Conservation (phyloP, 345 rosid species). For the Acer negundo region DNA sequence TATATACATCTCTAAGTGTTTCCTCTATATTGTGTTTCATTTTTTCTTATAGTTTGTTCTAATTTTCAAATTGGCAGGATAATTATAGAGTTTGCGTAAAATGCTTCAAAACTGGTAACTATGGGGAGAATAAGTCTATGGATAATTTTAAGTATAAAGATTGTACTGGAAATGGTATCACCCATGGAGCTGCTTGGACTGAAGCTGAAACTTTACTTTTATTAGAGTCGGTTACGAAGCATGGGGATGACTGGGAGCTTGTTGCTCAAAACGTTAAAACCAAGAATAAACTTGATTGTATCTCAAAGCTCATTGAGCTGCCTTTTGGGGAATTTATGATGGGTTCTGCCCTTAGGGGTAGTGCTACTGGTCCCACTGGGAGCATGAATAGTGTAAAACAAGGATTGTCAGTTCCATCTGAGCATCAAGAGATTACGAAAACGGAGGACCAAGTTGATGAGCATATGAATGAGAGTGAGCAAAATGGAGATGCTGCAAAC, state of each 20-base stretch:
- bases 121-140: constrained; percentile 58
- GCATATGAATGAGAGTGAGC: constrained; percentile 30
- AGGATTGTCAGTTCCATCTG: constrained; percentile 35
- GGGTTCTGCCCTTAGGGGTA: constrained; percentile 43
- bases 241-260: constrained; percentile 94
- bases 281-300: constrained; percentile 78
- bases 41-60: not conserved
- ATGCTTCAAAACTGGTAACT: constrained; percentile 61
- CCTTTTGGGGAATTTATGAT: constrained; percentile 79
- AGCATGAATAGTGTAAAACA: constrained; percentile 26
- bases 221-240: constrained; percentile 75
- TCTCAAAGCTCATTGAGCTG: constrained; percentile 80
- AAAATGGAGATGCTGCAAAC: constrained; percentile 43
- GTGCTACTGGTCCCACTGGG: constrained; percentile 24
- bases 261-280: constrained; percentile 74
- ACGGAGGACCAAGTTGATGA: constrained; percentile 36
- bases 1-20: not conserved
- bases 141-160: constrained; percentile 63
- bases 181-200: constrained; percentile 62
- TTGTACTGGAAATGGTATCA: constrained; percentile 12
- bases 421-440: constrained; percentile 31
- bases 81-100: constrained; percentile 49
- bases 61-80: constrained; percentile 40
- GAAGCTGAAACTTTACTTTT: constrained; percentile 82
- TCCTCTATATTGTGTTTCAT: not conserved